Percentiles rank a stretch among this genome's conserved stretches.
These are phyloP conservation scores for Agaricus blazei DNA, from an alignment of 768 basidiomycete genomes.

Conservation along the genomic window DNA sequence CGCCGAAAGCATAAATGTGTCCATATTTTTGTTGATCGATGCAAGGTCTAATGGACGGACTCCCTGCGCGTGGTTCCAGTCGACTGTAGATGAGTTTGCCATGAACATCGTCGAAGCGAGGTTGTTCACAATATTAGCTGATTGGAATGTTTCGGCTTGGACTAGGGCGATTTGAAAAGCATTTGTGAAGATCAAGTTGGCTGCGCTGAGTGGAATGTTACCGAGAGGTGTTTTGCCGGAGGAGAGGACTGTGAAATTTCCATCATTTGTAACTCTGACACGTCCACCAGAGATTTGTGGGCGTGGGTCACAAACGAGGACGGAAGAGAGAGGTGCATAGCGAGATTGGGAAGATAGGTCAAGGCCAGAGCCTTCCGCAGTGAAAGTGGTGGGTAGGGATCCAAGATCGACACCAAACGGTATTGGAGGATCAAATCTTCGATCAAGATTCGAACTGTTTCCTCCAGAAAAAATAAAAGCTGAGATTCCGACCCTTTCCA, in stretches of 20 bases:
- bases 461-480: conserved; percentile 7
- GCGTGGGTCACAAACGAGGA: conserved; percentile 5
- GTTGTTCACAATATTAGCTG: conserved; percentile 1
- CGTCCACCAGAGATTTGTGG: conserved; percentile 3
- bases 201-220: conserved; percentile 7
- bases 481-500: neutral
- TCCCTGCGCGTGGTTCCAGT: neutral
- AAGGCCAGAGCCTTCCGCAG: neutral
- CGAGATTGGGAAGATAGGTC: neutral
- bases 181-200: conserved; percentile 5
- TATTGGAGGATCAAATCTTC: neutral
- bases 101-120: conserved; percentile 7
- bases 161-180: neutral
- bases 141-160: neutral
- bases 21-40: conserved; percentile 8
- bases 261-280: neutral
- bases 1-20: conserved; percentile 9
- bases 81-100: conserved; percentile 2
- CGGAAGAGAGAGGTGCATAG: conserved; percentile 3
- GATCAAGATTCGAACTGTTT: neutral
- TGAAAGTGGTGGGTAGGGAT: conserved; percentile 2
- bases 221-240: conserved; percentile 2
- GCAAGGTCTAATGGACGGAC: neutral
- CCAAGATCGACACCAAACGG: conserved; percentile 6
- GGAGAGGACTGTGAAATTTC: neutral